Base-by-base conservation (phyloP, 176 grass and related monocot species). In the Bolboschoenus planiculmis region DNA sequence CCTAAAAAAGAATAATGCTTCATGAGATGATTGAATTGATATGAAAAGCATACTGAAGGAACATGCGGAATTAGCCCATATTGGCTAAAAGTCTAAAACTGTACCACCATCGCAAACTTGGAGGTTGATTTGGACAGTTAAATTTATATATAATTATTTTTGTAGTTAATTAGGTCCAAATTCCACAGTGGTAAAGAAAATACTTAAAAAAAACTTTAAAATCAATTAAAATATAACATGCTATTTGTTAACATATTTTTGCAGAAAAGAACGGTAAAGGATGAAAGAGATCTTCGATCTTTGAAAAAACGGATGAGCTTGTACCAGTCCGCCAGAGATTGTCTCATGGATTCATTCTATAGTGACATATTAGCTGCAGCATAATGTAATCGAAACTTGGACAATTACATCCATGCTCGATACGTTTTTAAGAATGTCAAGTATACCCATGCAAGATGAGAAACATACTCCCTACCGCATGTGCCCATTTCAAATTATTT, bases 251-350 rank as follows among this genome's bases (percentile, higher is more conserved):
- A 82, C 37, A 50, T 67, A 51, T 64, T 14, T 51, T 83, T 5
- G 66, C 74, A 97, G 95, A 86, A 55, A 27, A 79, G 78, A 64
- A 86, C 88, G 6, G 3, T 50, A 71, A 92, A 87, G 31, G 88
- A 92, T 10, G 90, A 92, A 55, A 85, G 92, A 70, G 92, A 94
- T 48, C 92, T 97, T 40, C 88, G 95, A 20, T 94, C 90, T 15
- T 89, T 94, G 26, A 94, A 87, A 86, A 97, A 92, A 60, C 92
- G 88, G 14, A 84, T 97, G 42, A 84, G 83, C 57, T 83, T 62
- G 0, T 92, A 86, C 2, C 50, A 78, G 61, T 94, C 90, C 15
- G 89, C 92, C 47, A 71, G 44, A 84, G 92, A 92, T 43, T 92
- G 92, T 33, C 88, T 97, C 0, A 39, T 44, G 7, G 94, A 97